These are phyloP conservation scores for Entrophospora sp. DNA, from an alignment of 192 early-diverging fungal genomes.

Conservation along the genomic window DNA sequence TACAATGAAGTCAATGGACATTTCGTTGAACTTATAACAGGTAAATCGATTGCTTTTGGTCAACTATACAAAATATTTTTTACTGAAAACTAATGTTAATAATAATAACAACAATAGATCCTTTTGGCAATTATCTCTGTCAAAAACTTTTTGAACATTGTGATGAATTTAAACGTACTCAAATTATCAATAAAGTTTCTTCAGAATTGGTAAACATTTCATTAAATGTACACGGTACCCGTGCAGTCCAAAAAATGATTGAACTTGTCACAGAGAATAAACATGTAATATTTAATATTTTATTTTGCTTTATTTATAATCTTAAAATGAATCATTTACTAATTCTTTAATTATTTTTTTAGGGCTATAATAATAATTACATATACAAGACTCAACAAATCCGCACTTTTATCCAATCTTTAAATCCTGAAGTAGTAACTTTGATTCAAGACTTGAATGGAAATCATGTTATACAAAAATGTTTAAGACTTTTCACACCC, in stretches of 20 bases:
- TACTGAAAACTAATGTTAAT: background rate
- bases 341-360: background rate
- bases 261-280: slow-evolving; percentile 60
- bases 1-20: slow-evolving; percentile 67
- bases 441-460: slow-evolving; percentile 87
- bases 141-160: slow-evolving; percentile 83
- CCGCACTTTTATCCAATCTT: slow-evolving; percentile 52
- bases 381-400: slow-evolving; percentile 41
- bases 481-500: slow-evolving; percentile 60
- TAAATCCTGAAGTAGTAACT: slow-evolving; percentile 63
- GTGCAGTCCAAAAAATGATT: slow-evolving; percentile 89
- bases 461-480: slow-evolving; percentile 92
- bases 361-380: no score
- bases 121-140: slow-evolving; percentile 89
- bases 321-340: background rate
- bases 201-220: slow-evolving; percentile 71
- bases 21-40: slow-evolving; percentile 76
- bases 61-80: background rate
- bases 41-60: no score
- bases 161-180: slow-evolving; percentile 62
- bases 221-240: slow-evolving; percentile 86
- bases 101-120: slow-evolving; percentile 40
- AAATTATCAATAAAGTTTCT: slow-evolving; percentile 63
- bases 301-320: background rate
- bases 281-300: slow-evolving; percentile 30